Base-by-base conservation (phyloP, 1,284 basidiomycete species). In the Ustilago curta region DNA sequence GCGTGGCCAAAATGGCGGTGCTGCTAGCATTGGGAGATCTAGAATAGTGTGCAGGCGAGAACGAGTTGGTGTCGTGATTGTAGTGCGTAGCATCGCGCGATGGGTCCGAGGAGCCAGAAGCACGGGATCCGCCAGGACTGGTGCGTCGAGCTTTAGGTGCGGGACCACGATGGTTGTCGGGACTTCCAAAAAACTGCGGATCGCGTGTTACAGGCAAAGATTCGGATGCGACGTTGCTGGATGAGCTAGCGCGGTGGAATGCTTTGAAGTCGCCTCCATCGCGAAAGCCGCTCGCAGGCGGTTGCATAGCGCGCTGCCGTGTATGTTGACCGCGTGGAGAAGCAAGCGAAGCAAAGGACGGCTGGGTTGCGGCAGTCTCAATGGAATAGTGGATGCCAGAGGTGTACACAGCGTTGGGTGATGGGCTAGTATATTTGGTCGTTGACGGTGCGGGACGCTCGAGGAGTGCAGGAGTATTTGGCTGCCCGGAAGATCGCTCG, bases 81-180 rank as follows among this genome's bases (percentile, higher is more conserved):
- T 50, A 48, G 31, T 55, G 50, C 7, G 55, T 11, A 1, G 44
- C 37, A 16, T 29, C n/a, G 18, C 35, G 42, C 43, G 51, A 58
- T 1, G 68, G 29, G 12, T 63, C 32, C 3, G 65, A 40, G 37
- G 67, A 40, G 35, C 63, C 67, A 14, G 73, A 71, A 8, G 73
- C 69, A 11, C 73, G 59, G 16, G 73, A 76, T 44, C 68, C 73
- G 40, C 73, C 73, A 4, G 73, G 73, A 29, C 73, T 76, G 19
- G 73, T 76, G 18, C 73, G 59, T 14, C 73, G 59, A 35, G 68
- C 25, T 54, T 76, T 76, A 18, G 68, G 31, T 14, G 60, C 50
- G 14, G 73, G 73, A 14, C 60, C 68, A 8, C 55, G 53, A 44
- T 39, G 67, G 45, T 58, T 64, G 55, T 76, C 68, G 32, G 73